Conservation (phyloP, 208 protist species). For the Novymonas esmeraldas region DNA sequence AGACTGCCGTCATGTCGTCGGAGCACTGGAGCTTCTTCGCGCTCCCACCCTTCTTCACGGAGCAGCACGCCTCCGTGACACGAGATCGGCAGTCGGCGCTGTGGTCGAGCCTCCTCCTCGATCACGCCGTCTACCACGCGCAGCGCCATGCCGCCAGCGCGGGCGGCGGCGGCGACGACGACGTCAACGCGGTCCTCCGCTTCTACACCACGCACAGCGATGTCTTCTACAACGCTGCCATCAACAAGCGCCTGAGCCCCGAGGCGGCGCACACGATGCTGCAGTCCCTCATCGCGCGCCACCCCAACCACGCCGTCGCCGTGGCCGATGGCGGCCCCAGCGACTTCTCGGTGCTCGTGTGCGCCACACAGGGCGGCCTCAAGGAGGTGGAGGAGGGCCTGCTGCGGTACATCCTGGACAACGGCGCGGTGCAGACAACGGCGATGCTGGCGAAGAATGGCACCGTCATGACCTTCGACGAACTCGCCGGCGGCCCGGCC, state of each 20-base stretch:
- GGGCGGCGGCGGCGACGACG: conserved; percentile 8
- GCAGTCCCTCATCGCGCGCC: conserved; percentile 49
- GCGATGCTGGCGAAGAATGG: conserved; percentile 78
- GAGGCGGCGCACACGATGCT: conserved; percentile 63
- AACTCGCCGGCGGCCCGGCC: conserved; percentile 53
- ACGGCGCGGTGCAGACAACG: conserved; percentile 76
- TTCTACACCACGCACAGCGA: conserved; percentile 75
- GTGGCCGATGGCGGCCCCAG: conserved; percentile 35
- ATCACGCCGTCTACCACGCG: conserved; percentile 80
- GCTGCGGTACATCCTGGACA: conserved; percentile 77
- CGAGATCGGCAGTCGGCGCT: conserved; percentile 59
- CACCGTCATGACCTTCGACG: conserved; percentile 90
- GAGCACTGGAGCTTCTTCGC: conserved; percentile 83
- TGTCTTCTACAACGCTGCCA: conserved; percentile 67
- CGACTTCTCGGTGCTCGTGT: conserved; percentile 74
- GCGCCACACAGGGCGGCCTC: conserved; percentile 64
- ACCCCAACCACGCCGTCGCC: conserved; percentile 67
- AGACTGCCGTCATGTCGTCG: conserved; percentile 15
- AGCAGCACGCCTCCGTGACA: conserved; percentile 67
- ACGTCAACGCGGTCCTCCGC: conserved; percentile 45
- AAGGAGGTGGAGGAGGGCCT: conserved; percentile 70
- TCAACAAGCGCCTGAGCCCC: conserved; percentile 67
- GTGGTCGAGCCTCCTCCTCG: conserved; percentile 71
- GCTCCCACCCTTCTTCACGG: conserved; percentile 87
- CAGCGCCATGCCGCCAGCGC: conserved; percentile 9